Conservation (phyloP, 2,329 filamentous ascomycete genomes). For the Xylariaceae sp. region DNA sequence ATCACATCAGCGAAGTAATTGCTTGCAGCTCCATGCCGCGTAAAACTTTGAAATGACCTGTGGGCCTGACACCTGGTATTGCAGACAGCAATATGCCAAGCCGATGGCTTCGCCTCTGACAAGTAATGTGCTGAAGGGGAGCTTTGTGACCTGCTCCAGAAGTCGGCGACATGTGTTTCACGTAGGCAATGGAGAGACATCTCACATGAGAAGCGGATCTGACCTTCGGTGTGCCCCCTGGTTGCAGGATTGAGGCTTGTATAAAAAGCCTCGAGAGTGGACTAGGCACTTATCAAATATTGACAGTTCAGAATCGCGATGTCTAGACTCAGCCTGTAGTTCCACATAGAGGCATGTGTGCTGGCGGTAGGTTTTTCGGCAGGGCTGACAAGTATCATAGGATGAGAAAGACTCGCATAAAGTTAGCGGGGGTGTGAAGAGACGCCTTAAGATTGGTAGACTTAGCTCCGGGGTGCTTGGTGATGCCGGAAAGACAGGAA, state of each 20-base stretch:
- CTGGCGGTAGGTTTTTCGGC: conserved; percentile 5
- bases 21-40: neutral
- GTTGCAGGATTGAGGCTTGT: too few species aligned
- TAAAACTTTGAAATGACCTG: neutral
- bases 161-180: too few species aligned
- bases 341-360: neutral
- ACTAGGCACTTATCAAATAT: neutral
- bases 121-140: too few species aligned
- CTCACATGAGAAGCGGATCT: neutral
- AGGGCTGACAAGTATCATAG: conserved; percentile 17
- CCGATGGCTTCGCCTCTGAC: too few species aligned
- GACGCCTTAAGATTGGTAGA: conserved; percentile 12
- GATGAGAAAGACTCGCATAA: conserved; percentile 3
- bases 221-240: neutral
- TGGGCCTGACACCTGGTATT: too few species aligned
- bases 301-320: neutral
- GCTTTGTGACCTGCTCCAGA: too few species aligned
- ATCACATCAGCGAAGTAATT: neutral
- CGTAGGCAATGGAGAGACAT: too few species aligned
- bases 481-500: neutral
- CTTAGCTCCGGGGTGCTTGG: neutral
- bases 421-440: conserved; percentile 3
- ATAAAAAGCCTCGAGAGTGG: too few species aligned
- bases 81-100: too few species aligned
- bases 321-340: neutral